Conservation (phyloP, 805 yeast genomes). For the Saccharomycopsis babjevae region DNA sequence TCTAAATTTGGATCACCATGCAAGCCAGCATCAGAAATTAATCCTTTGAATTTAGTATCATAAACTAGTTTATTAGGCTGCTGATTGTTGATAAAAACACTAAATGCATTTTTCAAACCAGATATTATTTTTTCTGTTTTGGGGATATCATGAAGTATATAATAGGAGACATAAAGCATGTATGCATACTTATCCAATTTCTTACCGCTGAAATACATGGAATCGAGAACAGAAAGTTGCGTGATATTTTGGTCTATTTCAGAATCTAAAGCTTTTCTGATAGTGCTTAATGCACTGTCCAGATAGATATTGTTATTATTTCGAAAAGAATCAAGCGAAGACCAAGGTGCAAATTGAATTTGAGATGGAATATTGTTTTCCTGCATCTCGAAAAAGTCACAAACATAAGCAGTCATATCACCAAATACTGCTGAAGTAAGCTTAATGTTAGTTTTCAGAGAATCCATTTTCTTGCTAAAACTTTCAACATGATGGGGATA, state of each 20-base stretch:
- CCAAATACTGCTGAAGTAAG: conserved; percentile 44
- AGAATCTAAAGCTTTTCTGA: conserved; percentile 37
- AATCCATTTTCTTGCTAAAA: conserved; percentile 24
- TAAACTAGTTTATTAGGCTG: conserved; percentile 70
- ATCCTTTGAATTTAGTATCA: conserved; percentile 71
- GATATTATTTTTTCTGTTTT: conserved; percentile 44
- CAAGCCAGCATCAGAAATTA: conserved; percentile 58
- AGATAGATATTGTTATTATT: conserved; percentile 29
- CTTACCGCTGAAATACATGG: conserved; percentile 90
- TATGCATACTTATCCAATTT: conserved; percentile 83
- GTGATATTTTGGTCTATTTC: conserved; percentile 49
- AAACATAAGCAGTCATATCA: conserved; percentile 35
- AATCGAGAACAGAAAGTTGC: conserved; percentile 55
- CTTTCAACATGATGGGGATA: conserved; percentile 43
- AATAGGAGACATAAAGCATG: conserved; percentile 63
- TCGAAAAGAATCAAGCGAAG: conserved; percentile 32
- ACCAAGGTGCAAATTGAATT: conserved; percentile 49
- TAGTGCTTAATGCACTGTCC: conserved; percentile 30
- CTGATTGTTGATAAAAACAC: conserved; percentile 54
- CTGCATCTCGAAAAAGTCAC: conserved; percentile 30
- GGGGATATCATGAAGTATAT: conserved; percentile 45
- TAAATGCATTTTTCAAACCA: conserved; percentile 56
- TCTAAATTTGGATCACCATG: conserved; percentile 44
- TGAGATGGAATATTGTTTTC: conserved; percentile 35
- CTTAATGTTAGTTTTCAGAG: conserved; percentile 31